Evolutionary conservation across 148 eudicot genomes (phyloP).

Genomic region (Fallopia convolvulus): DNA sequence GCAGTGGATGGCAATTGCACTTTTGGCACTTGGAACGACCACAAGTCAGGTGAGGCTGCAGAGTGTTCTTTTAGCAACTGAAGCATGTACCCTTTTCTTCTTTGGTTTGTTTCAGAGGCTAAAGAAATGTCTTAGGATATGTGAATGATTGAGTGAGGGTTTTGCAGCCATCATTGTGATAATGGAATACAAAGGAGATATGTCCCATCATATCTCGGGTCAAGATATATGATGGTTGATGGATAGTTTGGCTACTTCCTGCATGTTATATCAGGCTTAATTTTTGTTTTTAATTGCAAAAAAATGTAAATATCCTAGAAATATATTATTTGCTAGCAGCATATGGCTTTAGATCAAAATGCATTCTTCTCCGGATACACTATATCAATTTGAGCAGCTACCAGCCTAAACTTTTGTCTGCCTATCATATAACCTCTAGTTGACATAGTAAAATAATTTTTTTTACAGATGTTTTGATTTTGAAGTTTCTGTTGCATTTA

Average conservation of each 20-base stretch:
- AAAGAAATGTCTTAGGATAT: background rate
- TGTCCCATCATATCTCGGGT: background rate
- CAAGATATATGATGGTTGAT: background rate
- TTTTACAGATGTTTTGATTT: background rate
- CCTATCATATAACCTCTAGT: background rate
- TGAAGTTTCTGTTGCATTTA: background rate
- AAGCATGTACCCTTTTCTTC: background rate
- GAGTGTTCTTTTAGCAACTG: background rate
- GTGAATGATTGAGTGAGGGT: too few relatives aligned
- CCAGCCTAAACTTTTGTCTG: background rate
- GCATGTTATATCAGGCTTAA: background rate
- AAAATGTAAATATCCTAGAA: background rate
- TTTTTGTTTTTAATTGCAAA: background rate
- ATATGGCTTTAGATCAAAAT: background rate
- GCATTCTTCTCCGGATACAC: background rate
- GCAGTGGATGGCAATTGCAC: slow-evolving; percentile 89
- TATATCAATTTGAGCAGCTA: background rate
- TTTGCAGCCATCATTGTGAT: too few relatives aligned
- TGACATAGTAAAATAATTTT: background rate
- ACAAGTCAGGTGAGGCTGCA: slow-evolving; percentile 73
- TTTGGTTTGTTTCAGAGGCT: background rate
- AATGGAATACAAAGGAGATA: background rate
- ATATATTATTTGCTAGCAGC: too few relatives aligned
- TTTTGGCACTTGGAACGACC: slow-evolving; percentile 90
- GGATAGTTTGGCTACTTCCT: background rate